Evolutionary conservation across 2,329 filamentous ascomycete species (phyloP).

Genomic region (Dendryphion nanum): DNA sequence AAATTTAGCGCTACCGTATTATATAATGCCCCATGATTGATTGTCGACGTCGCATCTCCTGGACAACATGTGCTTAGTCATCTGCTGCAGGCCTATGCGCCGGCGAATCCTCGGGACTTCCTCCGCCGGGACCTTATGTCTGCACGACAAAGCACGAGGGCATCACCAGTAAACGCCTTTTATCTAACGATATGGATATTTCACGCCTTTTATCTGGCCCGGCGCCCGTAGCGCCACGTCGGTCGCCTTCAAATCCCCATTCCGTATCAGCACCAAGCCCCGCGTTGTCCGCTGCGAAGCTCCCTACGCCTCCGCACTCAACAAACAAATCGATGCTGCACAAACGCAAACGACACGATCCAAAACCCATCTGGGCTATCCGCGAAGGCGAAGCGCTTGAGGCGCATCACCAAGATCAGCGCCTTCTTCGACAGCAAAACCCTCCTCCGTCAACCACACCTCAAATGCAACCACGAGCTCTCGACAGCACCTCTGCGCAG

Average conservation of each 20-base stretch:
- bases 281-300: conserved; percentile 25
- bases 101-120: too few species aligned
- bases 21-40: too few species aligned
- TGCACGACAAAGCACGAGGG: conserved; percentile 11
- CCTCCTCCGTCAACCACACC: conserved; percentile 11
- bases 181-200: conserved; percentile 32
- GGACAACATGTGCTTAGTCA: too few species aligned
- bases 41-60: too few species aligned
- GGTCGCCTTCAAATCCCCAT: conserved; percentile 28
- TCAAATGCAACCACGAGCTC: conserved; percentile 10
- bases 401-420: conserved; percentile 21
- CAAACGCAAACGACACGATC: conserved; percentile 37
- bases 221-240: conserved; percentile 29
- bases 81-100: too few species aligned
- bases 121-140: neutral
- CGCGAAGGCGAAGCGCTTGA: conserved; percentile 17
- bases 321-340: conserved; percentile 25
- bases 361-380: conserved; percentile 38
- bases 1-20: too few species aligned
- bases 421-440: conserved; percentile 14
- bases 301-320: conserved; percentile 22
- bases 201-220: conserved; percentile 33
- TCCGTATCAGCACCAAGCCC: conserved; percentile 28
- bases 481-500: conserved; percentile 11
- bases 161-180: conserved; percentile 9